A percentile compares a stretch with the other conserved stretches of the same genome.
Conservation (phyloP, 257 asterid genomes). For the Leonotis leonurus region DNA sequence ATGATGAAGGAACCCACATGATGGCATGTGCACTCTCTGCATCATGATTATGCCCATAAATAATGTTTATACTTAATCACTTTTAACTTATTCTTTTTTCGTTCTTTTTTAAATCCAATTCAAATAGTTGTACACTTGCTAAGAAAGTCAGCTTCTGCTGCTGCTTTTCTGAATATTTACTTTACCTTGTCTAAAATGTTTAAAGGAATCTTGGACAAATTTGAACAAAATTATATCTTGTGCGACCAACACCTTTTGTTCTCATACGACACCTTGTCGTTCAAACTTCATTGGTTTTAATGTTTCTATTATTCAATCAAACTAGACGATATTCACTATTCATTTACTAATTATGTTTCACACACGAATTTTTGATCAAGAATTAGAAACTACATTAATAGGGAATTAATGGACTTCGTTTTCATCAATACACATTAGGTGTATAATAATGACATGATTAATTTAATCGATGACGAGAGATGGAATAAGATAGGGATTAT, state of each 20-base stretch:
- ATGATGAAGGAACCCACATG: conserved; percentile 20
- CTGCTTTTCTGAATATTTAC: neutral
- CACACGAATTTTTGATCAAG: too few relatives aligned
- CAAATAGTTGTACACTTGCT: neutral
- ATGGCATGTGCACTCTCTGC: conserved; percentile 21
- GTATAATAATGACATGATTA: neutral
- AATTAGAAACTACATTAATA: too few relatives aligned
- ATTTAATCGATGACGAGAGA: neutral
- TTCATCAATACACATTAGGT: neutral
- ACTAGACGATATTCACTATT: too few relatives aligned
- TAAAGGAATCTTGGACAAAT: conserved; percentile 14
- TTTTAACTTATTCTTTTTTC: neutral
- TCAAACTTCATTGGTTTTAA: neutral
- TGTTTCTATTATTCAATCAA: neutral
- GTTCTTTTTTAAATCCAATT: neutral
- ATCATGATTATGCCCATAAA: conserved; percentile 8
- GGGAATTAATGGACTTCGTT: too few relatives aligned
- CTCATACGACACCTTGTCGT: neutral
- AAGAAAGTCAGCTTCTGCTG: conserved; percentile 14
- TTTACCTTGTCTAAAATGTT: neutral
- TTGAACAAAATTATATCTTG: neutral
- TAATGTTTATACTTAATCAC: neutral
- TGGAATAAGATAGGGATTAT: too few relatives aligned
- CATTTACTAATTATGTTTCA: too few relatives aligned
- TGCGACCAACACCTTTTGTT: neutral